These are phyloP conservation scores for Tetragonia tetragonoides DNA, from an alignment of 148 eudicot species.

Conservation along the genomic window DNA sequence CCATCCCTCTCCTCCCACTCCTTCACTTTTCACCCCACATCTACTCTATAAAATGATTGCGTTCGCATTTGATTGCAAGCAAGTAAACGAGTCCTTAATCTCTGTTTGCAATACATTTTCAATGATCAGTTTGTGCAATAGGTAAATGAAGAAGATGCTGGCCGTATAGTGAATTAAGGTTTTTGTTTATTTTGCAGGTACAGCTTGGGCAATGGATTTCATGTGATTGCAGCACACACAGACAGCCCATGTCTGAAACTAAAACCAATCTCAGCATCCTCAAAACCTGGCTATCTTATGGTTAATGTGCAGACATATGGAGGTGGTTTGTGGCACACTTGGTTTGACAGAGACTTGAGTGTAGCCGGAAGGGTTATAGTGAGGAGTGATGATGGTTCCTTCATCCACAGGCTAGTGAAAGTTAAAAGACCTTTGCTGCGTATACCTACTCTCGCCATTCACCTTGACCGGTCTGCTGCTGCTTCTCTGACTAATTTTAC, in stretches of 20 bases:
- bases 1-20: no score
- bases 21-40: no score
- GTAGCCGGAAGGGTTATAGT: constrained; percentile 91
- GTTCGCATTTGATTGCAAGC: no score
- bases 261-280: constrained; percentile 87
- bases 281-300: constrained; percentile 88
- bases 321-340: constrained; percentile 96
- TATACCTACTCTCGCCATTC: constrained; percentile 90
- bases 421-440: constrained; percentile 73
- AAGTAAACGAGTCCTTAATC: no score
- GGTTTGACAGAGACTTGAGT: constrained; percentile 94
- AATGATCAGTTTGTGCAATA: neutral
- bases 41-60: no score
- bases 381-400: constrained; percentile 74
- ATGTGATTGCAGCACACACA: constrained; percentile 92
- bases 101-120: constrained; percentile 1
- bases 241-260: constrained; percentile 96
- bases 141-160: neutral
- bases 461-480: constrained; percentile 73
- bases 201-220: constrained; percentile 73
- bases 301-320: constrained; percentile 96
- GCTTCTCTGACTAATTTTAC: constrained; percentile 19
- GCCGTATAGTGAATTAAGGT: constrained; percentile 2
- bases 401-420: constrained; percentile 79
- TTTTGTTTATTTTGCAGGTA: constrained; percentile 64